Evolutionary conservation across 495 filamentous ascomycete species (phyloP).

Genomic region (Cercophora samala): DNA sequence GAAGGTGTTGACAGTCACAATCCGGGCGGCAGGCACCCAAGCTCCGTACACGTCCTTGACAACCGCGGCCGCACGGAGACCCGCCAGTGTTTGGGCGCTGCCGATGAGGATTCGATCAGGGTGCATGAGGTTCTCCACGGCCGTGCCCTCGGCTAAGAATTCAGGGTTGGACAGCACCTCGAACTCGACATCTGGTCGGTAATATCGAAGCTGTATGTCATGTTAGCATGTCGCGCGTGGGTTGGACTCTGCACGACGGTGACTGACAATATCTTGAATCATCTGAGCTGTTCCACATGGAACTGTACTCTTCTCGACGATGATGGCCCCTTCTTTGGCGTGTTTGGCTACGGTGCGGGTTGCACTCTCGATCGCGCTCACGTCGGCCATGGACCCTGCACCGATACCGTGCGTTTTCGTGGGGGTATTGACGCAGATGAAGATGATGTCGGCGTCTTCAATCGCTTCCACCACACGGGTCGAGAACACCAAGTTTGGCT

Average conservation of each 20-base stretch:
- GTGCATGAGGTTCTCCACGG: slow-evolving; percentile 64
- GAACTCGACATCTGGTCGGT: slow-evolving; percentile 60
- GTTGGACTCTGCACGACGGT: no score
- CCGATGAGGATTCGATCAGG: slow-evolving; percentile 80
- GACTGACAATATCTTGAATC: slow-evolving; percentile 61
- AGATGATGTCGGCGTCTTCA: slow-evolving; percentile 66
- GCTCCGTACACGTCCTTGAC: slow-evolving; percentile 64
- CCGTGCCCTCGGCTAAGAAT: slow-evolving; percentile 77
- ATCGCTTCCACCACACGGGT: slow-evolving; percentile 60
- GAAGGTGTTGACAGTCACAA: slow-evolving; percentile 72
- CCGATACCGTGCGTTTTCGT: slow-evolving; percentile 70
- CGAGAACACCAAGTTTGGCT: slow-evolving; percentile 69
- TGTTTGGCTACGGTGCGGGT: slow-evolving; percentile 62
- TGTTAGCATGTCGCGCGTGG: not conserved
- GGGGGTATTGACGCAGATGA: slow-evolving; percentile 79
- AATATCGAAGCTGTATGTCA: slow-evolving; percentile 35
- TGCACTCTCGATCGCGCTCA: slow-evolving; percentile 69
- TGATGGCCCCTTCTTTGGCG: slow-evolving; percentile 63
- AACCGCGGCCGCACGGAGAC: slow-evolving; percentile 57
- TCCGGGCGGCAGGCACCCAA: slow-evolving; percentile 65
- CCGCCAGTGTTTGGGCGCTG: slow-evolving; percentile 54
- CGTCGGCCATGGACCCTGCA: slow-evolving; percentile 67
- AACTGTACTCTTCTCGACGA: slow-evolving; percentile 84
- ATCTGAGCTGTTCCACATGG: slow-evolving; percentile 73
- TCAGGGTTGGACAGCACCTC: slow-evolving; percentile 84